These are phyloP conservation scores for Binderoboletus segoi DNA, from an alignment of 1,284 basidiomycete species.

Conservation along the genomic window DNA sequence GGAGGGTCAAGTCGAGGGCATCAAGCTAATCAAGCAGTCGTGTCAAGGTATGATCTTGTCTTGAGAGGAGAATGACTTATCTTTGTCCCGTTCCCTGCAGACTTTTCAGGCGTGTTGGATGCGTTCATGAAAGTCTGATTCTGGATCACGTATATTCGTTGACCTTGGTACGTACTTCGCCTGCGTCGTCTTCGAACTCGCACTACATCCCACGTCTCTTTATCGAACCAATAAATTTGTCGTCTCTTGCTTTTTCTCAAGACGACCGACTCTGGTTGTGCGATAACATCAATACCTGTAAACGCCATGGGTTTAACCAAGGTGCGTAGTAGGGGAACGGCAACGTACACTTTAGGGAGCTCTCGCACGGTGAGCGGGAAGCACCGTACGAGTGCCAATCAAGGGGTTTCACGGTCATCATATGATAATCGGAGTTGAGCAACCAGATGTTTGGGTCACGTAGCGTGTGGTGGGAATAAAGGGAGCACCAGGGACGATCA, in stretches of 20 bases:
- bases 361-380: not conserved
- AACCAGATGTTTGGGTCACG: not conserved
- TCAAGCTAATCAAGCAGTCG: conserved; percentile 23
- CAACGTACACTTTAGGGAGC: not conserved
- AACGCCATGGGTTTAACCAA: not conserved
- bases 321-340: not conserved
- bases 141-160: not conserved
- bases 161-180: not conserved
- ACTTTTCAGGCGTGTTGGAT: conserved; percentile 21
- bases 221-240: not conserved
- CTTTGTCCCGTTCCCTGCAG: conserved; percentile 1
- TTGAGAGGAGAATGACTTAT: not conserved
- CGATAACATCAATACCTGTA: not conserved
- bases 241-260: not conserved
- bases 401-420: not conserved
- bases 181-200: not conserved
- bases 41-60: conserved; percentile 23
- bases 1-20: conserved; percentile 26
- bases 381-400: not conserved
- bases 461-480: not conserved
- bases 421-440: not conserved
- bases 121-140: conserved; percentile 28
- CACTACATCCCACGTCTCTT: not conserved
- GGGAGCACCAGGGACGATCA: not conserved
- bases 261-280: not conserved